Base-by-base conservation (phyloP, 2,329 filamentous ascomycete genomes). In the Fusarium odoratissimum region DNA sequence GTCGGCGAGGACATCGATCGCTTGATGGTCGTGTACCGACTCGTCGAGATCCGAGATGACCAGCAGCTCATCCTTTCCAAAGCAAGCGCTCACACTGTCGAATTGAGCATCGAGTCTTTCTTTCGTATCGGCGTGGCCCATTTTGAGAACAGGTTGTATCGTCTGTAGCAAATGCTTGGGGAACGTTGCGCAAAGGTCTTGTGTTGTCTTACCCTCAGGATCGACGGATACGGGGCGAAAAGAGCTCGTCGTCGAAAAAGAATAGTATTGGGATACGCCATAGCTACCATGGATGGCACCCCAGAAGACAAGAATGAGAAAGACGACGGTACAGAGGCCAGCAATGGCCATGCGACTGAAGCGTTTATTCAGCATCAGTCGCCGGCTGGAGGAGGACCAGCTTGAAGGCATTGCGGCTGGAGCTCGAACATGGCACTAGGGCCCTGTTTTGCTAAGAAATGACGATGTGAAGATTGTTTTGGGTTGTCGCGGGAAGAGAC, bases 41-140 rank as follows among this genome's bases (percentile, higher is more conserved):
- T 86, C 83, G 49, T 84, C 84, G 17, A 86, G 81, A 73, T 89
- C 87, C 60, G 87, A 88, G 73, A 87, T 85, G 72, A 89, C 80
- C 55, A 87, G 81, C 21, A 87, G 77, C 21, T 82, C 80, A 45
- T 71, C 76, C 6, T 81, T 77, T 12, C 67, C 71, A 31, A 88
- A 85, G 77, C 85, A 89, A 25, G 86, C 85, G 49, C 88, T 88
- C 38, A 87, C 85, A 71, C 84, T 88, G 45, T 83, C 78, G 49
- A 90, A 79, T 59, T 89, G 87, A 7, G 86, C 83, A 33, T 79
- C 75, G 9, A 81, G 60, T 67, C 77, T 79, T 37, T 72, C 64
- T 31, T 68, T 72, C 30, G 69, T 69, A 52, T 79, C 79, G 63
- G 79, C 77, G 35, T 81, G 79, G 30, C 79, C 79, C 59, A 80